These are phyloP conservation scores for Phaeotremella fagi DNA, from an alignment of 768 basidiomycete species.

Conservation along the genomic window DNA sequence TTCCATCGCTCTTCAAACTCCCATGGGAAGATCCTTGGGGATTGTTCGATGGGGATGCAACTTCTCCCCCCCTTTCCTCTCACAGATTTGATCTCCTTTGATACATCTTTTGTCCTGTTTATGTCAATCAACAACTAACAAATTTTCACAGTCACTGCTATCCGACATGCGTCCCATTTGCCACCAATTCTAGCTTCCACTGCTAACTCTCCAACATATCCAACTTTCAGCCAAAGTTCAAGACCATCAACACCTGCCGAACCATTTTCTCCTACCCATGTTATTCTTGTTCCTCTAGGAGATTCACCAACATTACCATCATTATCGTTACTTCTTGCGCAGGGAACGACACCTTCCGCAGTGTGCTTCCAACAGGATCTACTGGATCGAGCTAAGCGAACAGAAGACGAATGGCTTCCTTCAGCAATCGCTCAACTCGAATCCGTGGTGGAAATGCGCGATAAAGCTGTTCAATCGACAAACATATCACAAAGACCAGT, in stretches of 20 bases:
- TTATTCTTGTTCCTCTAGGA: constrained; percentile 45
- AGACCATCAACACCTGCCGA: constrained; percentile 8
- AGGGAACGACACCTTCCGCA: constrained; percentile 45
- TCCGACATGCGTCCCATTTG: constrained; percentile 35
- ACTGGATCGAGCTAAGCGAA: constrained; percentile 40
- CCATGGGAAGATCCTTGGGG: too few relatives aligned
- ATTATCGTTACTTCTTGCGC: constrained; percentile 38
- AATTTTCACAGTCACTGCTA: constrained; percentile 30
- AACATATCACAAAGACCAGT: constrained; percentile 15
- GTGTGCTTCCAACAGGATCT: constrained; percentile 48
- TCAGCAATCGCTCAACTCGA: constrained; percentile 37
- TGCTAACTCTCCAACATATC: constrained; percentile 1
- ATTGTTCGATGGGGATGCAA: too few relatives aligned
- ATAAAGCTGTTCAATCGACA: background rate
- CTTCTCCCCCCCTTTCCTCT: constrained; percentile 1
- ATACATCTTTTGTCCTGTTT: background rate
- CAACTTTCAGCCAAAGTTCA: constrained; percentile 8
- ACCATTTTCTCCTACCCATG: constrained; percentile 20
- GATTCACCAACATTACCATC: constrained; percentile 46
- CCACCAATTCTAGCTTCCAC: constrained; percentile 22
- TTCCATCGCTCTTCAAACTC: too few relatives aligned
- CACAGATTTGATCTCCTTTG: background rate
- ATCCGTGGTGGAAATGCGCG: constrained; percentile 22
- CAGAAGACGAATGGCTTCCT: constrained; percentile 46
- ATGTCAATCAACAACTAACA: constrained; percentile 1